Conservation (phyloP, 345 rosid species). For the Populus alba region DNA sequence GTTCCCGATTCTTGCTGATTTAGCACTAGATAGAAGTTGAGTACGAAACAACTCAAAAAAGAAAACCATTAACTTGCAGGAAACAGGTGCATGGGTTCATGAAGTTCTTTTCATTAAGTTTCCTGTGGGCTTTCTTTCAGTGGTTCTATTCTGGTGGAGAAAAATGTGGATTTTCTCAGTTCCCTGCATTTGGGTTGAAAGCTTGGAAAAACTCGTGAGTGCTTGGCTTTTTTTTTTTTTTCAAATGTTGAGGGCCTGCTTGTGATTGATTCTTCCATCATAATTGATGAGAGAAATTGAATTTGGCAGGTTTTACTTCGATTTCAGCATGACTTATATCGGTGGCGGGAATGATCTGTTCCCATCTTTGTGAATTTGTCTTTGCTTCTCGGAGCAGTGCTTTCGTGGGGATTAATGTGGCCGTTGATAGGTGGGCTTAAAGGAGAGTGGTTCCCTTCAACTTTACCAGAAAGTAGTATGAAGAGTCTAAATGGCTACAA, state of each 20-base stretch:
- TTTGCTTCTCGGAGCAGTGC: slow-evolving; percentile 80
- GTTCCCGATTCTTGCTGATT: too few relatives aligned
- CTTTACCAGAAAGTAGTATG: slow-evolving; percentile 66
- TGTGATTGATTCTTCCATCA: background rate
- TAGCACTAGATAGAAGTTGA: too few relatives aligned
- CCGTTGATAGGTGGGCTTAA: slow-evolving; percentile 60
- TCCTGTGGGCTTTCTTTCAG: too few relatives aligned
- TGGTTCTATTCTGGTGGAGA: too few relatives aligned
- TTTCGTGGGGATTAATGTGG: slow-evolving; percentile 98
- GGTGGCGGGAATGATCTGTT: slow-evolving; percentile 98
- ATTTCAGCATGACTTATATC: slow-evolving; percentile 79
- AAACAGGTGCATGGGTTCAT: too few relatives aligned
- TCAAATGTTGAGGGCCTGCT: background rate
- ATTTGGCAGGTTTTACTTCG: slow-evolving; percentile 78
- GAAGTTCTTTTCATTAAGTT: too few relatives aligned
- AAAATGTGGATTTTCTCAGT: too few relatives aligned
- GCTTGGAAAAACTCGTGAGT: too few relatives aligned
- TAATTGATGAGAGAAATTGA: slow-evolving; percentile 16
- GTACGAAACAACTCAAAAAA: too few relatives aligned
- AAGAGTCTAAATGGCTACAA: slow-evolving; percentile 84
- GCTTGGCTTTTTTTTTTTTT: too few relatives aligned
- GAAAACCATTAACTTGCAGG: too few relatives aligned
- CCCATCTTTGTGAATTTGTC: slow-evolving; percentile 89
- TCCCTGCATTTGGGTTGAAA: too few relatives aligned
- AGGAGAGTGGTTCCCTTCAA: slow-evolving; percentile 73